Conservation (phyloP, 352 stramenopile species). For the Phytophthora sojae region DNA sequence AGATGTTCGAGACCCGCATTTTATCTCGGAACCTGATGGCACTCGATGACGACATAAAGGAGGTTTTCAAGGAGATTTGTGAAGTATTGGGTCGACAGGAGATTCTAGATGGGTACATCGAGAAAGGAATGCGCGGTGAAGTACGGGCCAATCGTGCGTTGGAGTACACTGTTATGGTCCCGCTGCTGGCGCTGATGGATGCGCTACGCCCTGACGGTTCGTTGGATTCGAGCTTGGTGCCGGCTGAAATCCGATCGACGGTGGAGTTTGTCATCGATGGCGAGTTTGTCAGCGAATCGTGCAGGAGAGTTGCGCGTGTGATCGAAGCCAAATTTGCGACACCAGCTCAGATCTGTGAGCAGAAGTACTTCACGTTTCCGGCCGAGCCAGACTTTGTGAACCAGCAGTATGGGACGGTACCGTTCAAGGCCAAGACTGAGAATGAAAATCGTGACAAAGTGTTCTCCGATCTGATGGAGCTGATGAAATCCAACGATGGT, state of each 20-base stretch:
- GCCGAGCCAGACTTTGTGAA: conserved; percentile 17
- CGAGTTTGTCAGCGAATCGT: conserved; percentile 4
- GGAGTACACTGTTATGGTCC: conserved; percentile 34
- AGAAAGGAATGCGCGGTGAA: conserved; percentile 1
- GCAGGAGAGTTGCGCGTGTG: conserved; percentile 7
- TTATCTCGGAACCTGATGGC: conserved; percentile 43
- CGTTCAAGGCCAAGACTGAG: conserved; percentile 12
- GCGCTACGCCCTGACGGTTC: conserved; percentile 29
- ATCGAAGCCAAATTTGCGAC: conserved; percentile 26
- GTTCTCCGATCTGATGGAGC: conserved; percentile 22
- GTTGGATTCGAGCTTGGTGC: conserved; percentile 8
- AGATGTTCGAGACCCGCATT: conserved; percentile 37
- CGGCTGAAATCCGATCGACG: neutral
- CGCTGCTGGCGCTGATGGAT: conserved; percentile 36
- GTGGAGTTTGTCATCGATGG: neutral
- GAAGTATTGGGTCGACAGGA: conserved; percentile 12
- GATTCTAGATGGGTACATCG: neutral
- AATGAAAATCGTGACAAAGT: neutral
- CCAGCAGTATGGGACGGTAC: conserved; percentile 11
- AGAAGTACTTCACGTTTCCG: conserved; percentile 26
- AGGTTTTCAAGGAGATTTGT: conserved; percentile 37
- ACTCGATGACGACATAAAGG: conserved; percentile 37
- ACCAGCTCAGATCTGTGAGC: conserved; percentile 1
- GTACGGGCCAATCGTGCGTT: conserved; percentile 18
- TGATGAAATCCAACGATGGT: conserved; percentile 9